Conservation (phyloP, 2,329 filamentous ascomycete species). For the Cladosporium phlei region DNA sequence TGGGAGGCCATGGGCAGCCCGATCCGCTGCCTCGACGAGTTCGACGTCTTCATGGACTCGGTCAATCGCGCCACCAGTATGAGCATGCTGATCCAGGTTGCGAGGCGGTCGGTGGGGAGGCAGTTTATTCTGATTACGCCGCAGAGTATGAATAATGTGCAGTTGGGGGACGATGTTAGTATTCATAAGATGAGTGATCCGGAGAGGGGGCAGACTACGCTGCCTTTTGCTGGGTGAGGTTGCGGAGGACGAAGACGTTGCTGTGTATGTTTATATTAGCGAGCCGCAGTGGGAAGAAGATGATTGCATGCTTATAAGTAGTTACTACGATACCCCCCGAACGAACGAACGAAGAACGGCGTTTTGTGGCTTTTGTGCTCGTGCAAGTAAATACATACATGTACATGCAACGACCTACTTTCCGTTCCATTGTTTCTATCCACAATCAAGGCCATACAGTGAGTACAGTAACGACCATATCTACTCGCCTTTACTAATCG, state of each 20-base stretch:
- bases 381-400: not conserved
- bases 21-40: constrained; percentile 91
- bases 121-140: constrained; percentile 97
- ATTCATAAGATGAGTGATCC: constrained; percentile 53
- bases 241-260: not conserved
- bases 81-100: constrained; percentile 84
- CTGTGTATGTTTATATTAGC: not conserved
- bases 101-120: constrained; percentile 77
- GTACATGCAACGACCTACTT: not conserved
- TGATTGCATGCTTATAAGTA: not conserved
- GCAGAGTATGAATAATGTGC: constrained; percentile 65
- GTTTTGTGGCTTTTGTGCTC: not conserved
- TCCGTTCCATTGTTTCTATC: not conserved
- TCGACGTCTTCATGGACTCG: constrained; percentile 98
- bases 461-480: no score
- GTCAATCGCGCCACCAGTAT: constrained; percentile 92
- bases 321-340: constrained; percentile 4
- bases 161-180: constrained; percentile 64
- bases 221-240: constrained; percentile 20
- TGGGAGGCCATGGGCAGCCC: constrained; percentile 99
- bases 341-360: not conserved
- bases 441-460: no score
- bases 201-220: constrained; percentile 25
- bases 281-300: not conserved
- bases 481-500: constrained; percentile 32